These are phyloP conservation scores for Articulospora tetracladia DNA, from an alignment of 495 filamentous ascomycete species.

Conservation along the genomic window DNA sequence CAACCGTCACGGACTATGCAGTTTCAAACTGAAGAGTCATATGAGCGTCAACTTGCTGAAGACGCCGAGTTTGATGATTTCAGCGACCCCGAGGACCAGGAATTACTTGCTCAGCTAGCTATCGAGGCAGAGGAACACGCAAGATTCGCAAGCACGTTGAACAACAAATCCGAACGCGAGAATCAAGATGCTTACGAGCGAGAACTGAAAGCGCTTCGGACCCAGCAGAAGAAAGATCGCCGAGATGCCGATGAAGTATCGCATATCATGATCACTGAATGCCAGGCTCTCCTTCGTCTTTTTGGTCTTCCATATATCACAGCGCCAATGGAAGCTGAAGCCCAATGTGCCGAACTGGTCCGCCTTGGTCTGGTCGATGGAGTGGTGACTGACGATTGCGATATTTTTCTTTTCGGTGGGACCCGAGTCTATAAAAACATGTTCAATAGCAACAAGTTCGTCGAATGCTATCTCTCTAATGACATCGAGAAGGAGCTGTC, in stretches of 20 bases:
- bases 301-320: constrained; percentile 97
- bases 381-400: constrained; percentile 96
- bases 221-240: constrained; percentile 92
- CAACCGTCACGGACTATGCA: neutral
- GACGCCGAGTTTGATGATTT: constrained; percentile 42
- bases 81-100: constrained; percentile 88
- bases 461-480: constrained; percentile 88
- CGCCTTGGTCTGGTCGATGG: constrained; percentile 84
- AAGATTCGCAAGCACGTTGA: constrained; percentile 82
- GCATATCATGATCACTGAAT: constrained; percentile 90
- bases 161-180: constrained; percentile 58
- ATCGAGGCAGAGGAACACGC: constrained; percentile 89
- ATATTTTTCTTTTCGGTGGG: constrained; percentile 96
- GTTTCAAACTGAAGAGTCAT: constrained; percentile 9
- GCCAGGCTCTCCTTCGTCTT: constrained; percentile 81
- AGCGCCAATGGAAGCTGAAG: constrained; percentile 98
- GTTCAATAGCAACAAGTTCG: constrained; percentile 96
- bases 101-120: constrained; percentile 78
- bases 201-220: constrained; percentile 80
- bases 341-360: constrained; percentile 92
- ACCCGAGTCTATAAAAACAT: constrained; percentile 98
- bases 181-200: constrained; percentile 75
- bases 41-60: constrained; percentile 7
- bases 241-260: constrained; percentile 95
- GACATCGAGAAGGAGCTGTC: constrained; percentile 89